These are phyloP conservation scores for Trichoderma orchidacearum DNA, from an alignment of 495 filamentous ascomycete species.

Conservation along the genomic window DNA sequence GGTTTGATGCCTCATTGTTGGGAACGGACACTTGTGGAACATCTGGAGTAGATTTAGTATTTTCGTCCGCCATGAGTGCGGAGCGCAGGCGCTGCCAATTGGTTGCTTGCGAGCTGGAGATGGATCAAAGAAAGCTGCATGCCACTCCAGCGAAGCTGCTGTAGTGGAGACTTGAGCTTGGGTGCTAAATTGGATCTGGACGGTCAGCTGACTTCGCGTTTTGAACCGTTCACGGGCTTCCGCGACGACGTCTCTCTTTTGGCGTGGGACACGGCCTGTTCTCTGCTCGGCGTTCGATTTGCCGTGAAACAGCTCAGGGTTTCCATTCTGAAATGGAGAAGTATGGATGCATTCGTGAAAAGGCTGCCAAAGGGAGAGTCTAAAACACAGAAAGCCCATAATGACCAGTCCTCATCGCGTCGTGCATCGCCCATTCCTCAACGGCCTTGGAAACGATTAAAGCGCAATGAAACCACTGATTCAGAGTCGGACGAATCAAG, in stretches of 20 bases:
- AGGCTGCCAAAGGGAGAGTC: conserved; percentile 10
- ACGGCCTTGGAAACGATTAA: not conserved
- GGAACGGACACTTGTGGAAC: not conserved
- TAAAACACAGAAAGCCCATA: conserved; percentile 15
- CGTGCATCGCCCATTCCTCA: not conserved
- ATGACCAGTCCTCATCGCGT: conserved; percentile 4
- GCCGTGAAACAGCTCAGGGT: not conserved
- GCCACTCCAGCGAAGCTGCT: not conserved
- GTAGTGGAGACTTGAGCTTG: not conserved
- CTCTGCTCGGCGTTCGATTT: not conserved
- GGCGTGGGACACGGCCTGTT: not conserved
- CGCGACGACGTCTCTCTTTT: not conserved
- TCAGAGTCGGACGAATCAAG: not conserved
- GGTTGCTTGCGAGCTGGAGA: not conserved
- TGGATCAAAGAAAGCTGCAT: not conserved
- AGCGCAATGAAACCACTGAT: not conserved
- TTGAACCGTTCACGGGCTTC: not conserved
- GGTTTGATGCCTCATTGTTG: not conserved
- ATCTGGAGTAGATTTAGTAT: not conserved
- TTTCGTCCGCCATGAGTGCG: not conserved
- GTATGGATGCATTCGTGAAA: conserved; percentile 2
- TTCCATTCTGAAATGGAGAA: not conserved
- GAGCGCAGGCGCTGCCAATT: not conserved
- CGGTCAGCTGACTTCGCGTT: conserved; percentile 4
- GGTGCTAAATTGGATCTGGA: not conserved